Base-by-base conservation (phyloP, 2,329 filamentous ascomycete species). In the Fusarium devonianum region DNA sequence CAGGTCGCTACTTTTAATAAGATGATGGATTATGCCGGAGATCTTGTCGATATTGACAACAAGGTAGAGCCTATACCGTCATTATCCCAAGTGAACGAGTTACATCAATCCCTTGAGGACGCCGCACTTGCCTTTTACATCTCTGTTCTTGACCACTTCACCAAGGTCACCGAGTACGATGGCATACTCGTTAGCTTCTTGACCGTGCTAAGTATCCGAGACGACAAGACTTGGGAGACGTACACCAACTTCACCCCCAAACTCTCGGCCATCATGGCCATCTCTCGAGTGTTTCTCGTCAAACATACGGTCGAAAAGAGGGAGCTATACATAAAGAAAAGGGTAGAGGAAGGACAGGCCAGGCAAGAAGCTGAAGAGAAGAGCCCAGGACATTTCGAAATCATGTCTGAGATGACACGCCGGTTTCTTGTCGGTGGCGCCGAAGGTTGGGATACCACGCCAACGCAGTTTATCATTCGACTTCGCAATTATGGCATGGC, bases 91-190 rank as follows among this genome's bases (percentile, higher is more conserved):
- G 16, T 44, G 11, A 18, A 36, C 6, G 11, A 36, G 13, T 22
- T 44, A 36, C 7, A 36, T 30, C 11, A 29, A 29, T 35, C n/a
- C n/a, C 32, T 44, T 16, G 8, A 44, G 17, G 32, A 35, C 29
- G n/a, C 16, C 13, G 6, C 11, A 29, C 22, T 37, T 36, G 6
- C 32, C 9, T 37, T 49, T 23, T 49, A 49, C 3, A 44, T 49
- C 12, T 49, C 33, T 28, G 7, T 49, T 28, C n/a, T 49, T 33
- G 7, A 44, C 12, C 11, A 49, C 21, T 49, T 49, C n/a, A 49
- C 33, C 4, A 49, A 44, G 5, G 39, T 14, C 7, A 49, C 21
- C 1, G 7, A 49, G 21, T 49, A 49, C 12, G 5, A 49, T 14
- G 44, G 39, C 5, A 17, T 49, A 18, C 33, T 49, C 18, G 7